These are phyloP conservation scores for Penicillium psychrosexuale DNA, from an alignment of 2,329 filamentous ascomycete genomes.

Conservation along the genomic window DNA sequence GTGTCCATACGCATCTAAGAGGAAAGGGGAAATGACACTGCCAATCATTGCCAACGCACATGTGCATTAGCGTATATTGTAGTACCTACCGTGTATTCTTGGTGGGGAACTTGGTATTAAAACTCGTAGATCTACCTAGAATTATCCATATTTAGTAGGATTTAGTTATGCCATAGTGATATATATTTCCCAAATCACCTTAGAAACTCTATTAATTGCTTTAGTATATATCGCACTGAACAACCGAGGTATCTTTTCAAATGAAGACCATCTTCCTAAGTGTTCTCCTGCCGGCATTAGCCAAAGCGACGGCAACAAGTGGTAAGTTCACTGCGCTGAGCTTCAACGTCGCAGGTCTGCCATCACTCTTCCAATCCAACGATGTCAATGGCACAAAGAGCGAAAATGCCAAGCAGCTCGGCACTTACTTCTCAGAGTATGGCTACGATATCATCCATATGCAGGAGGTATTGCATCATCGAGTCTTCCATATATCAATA, in stretches of 20 bases:
- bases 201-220: not conserved
- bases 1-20: not conserved
- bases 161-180: not conserved
- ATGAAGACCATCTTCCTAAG: slow-evolving; percentile 8
- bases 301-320: slow-evolving; percentile 23
- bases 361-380: slow-evolving; percentile 54
- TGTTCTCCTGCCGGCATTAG: slow-evolving; percentile 4
- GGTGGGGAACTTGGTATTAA: not conserved
- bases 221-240: not conserved
- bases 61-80: not conserved
- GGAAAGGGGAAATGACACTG: not conserved
- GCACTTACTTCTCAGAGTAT: slow-evolving; percentile 55
- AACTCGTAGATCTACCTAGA: not conserved
- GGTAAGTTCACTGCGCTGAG: slow-evolving; percentile 53
- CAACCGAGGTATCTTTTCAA: not conserved
- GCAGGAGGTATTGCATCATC: slow-evolving; percentile 51
- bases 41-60: not conserved
- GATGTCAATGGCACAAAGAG: slow-evolving; percentile 61
- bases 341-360: slow-evolving; percentile 62
- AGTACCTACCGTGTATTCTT: not conserved
- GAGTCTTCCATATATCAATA: not conserved
- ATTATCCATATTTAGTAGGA: not conserved
- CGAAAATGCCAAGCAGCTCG: slow-evolving; percentile 57
- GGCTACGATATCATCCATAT: slow-evolving; percentile 62
- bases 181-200: not conserved